Base-by-base conservation (phyloP, 169 alveolate genomes). In the Eimeria falciformis region DNA sequence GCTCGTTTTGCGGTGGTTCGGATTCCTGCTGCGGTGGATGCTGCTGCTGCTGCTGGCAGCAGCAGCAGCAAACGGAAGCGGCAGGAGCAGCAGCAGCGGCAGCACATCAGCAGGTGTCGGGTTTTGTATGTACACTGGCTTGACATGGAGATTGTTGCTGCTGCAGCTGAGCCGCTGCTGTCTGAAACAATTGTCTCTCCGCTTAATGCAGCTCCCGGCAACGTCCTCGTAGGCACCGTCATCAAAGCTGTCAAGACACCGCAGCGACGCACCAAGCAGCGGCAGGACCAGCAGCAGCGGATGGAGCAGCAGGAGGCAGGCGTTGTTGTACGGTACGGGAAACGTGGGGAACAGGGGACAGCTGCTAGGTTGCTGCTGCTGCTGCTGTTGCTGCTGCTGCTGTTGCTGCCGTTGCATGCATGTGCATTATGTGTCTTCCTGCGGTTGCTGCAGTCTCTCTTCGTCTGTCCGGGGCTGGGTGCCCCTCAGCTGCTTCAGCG, bases 11-110 rank as follows among this genome's bases (percentile, higher is more conserved):
- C 83, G 17, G 83, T 71, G 21, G 83, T 71, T 3, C 83, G 83
- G 5, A 33, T 71, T 2, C 83, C 83, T 12, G 4, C 56, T 58
- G 33, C 21, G 33, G 71, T 14, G 33, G 71, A 5, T 7, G 71
- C 71, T 9, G 71, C 71, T 5, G 71, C 33, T 9, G 25, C 33
- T 17, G 29, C 58, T 33, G 40, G 83, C 56, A 29, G 56, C 50
- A 71, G 83, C 83, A 71, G 40, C 29, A 14, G 83, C 33, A 71
- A 71, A 56, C 53, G 83, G 33, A 56, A 71, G 83, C 83, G 40
- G 83, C 83, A 71, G 83, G 37, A 33, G 83, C 58, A 40, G 83
- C 83, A 71, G 83, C 83, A 71, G 83, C 83, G 27, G 83, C 83
- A 71, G 83, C 83, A 37, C 83, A 27, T 71, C 17, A 29, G 83